A percentile compares a stretch with the other conserved stretches of the same genome.
These are phyloP conservation scores for Dioszegia crocea DNA, from an alignment of 768 basidiomycete genomes.

Conservation along the genomic window DNA sequence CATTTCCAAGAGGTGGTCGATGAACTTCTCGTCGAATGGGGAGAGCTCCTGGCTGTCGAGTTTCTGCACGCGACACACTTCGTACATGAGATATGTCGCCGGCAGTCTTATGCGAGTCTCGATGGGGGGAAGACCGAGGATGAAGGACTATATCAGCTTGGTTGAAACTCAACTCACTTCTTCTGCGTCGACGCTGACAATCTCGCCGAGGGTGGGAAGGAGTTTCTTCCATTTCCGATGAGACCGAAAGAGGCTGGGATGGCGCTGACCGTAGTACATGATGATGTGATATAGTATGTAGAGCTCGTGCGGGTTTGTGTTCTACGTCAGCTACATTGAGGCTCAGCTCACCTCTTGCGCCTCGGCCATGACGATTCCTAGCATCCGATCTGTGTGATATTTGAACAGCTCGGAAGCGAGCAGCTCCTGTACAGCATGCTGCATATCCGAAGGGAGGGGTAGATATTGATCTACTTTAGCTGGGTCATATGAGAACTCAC, in stretches of 20 bases:
- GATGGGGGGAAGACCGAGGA: constrained; percentile 57
- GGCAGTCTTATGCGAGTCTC: constrained; percentile 75
- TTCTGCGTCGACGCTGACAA: constrained; percentile 56
- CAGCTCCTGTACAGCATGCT: constrained; percentile 72
- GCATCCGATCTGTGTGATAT: constrained; percentile 89
- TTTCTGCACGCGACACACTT: constrained; percentile 87
- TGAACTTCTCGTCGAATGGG: constrained; percentile 78
- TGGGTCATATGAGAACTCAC: constrained; percentile 51
- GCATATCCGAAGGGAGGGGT: constrained; percentile 73
- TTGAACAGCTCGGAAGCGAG: constrained; percentile 80
- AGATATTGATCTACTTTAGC: constrained; percentile 68
- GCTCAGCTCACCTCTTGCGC: constrained; percentile 59
- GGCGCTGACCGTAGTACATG: constrained; percentile 68
- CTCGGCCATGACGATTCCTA: constrained; percentile 69
- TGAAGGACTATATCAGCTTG: constrained; percentile 36
- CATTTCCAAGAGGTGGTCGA: constrained; percentile 84
- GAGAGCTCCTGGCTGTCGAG: constrained; percentile 72
- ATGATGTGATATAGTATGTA: constrained; percentile 74
- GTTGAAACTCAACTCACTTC: constrained; percentile 59
- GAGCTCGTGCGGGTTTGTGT: constrained; percentile 77
- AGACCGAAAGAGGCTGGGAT: constrained; percentile 67
- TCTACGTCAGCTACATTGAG: constrained; percentile 52
- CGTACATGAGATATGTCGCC: constrained; percentile 73
- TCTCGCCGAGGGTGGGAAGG: constrained; percentile 71
- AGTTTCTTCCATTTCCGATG: constrained; percentile 79